These are phyloP conservation scores for Kwoniella botswanensis DNA, from an alignment of 768 basidiomycete species.

Conservation along the genomic window DNA sequence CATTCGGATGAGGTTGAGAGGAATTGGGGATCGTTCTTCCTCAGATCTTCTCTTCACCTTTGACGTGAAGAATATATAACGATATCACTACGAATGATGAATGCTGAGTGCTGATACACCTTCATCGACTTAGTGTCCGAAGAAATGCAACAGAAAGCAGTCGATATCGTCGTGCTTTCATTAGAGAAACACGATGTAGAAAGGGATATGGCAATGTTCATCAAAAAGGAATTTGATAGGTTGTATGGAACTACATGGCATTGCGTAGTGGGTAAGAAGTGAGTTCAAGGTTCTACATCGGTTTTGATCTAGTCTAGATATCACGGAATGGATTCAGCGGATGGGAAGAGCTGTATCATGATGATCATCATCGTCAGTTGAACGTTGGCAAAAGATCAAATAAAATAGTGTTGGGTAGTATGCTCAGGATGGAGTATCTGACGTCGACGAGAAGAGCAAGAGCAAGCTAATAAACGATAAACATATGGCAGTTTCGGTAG, in stretches of 20 bases:
- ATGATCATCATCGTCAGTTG: too few relatives aligned
- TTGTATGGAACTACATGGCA: constrained; percentile 95
- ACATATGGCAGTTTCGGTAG: constrained; percentile 73
- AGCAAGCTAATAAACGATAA: not conserved
- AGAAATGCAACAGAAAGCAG: constrained; percentile 92
- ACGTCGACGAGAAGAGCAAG: too few relatives aligned
- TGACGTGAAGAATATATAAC: too few relatives aligned
- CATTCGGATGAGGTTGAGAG: too few relatives aligned
- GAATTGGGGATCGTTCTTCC: too few relatives aligned
- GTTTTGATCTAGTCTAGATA: not conserved
- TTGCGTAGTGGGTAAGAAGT: constrained; percentile 95
- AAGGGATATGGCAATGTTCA: constrained; percentile 96
- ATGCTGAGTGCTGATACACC: not conserved
- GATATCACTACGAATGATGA: too few relatives aligned
- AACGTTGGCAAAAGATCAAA: too few relatives aligned
- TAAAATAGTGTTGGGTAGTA: too few relatives aligned
- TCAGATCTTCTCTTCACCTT: too few relatives aligned
- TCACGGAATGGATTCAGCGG: too few relatives aligned
- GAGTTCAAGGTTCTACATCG: constrained; percentile 23
- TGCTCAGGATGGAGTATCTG: too few relatives aligned
- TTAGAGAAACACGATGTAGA: constrained; percentile 92
- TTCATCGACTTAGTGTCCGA: constrained; percentile 66
- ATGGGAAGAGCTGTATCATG: too few relatives aligned
- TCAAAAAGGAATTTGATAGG: constrained; percentile 98
- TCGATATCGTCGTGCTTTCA: constrained; percentile 82